Evolutionary conservation across 257 asterid species (phyloP).

Genomic region (Galeopsis tetrahit): DNA sequence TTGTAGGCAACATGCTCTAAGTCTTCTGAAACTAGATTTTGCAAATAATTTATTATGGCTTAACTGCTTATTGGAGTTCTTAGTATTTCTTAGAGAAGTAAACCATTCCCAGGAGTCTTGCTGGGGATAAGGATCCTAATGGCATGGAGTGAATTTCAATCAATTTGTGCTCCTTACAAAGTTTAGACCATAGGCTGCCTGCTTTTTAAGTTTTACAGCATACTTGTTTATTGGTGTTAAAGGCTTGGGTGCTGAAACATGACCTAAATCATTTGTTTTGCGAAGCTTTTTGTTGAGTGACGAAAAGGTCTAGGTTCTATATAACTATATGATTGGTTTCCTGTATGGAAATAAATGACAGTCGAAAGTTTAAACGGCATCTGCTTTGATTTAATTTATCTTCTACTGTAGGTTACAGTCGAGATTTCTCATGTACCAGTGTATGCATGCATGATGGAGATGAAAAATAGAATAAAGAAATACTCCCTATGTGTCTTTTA

Average conservation of each 20-base stretch:
- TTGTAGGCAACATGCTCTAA: not conserved
- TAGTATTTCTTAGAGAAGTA: not conserved
- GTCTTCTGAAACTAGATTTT: not conserved
- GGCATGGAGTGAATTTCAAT: not conserved
- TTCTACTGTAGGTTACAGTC: not conserved
- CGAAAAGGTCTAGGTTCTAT: not conserved
- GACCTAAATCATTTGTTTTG: not conserved
- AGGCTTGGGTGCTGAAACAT: constrained; percentile 18
- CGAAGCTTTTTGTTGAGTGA: constrained; percentile 1
- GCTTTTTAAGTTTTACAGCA: constrained; percentile 7
- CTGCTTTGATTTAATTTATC: not conserved
- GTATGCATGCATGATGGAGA: not conserved
- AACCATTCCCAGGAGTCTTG: constrained; percentile 1
- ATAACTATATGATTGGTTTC: not conserved
- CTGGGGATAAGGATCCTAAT: constrained; percentile 2
- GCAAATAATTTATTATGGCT: not conserved
- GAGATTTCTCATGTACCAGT: not conserved
- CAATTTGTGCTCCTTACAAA: not conserved
- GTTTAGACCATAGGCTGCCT: not conserved
- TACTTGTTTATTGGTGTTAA: not conserved
- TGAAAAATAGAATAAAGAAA: not conserved
- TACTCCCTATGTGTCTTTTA: not conserved
- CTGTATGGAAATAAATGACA: not conserved
- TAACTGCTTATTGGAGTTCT: constrained; percentile 6
- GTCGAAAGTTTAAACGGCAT: not conserved